A percentile compares a stretch with the other conserved stretches of the same genome.
Conservation (phyloP, 2,329 filamentous ascomycete genomes). For the Akanthomyces lecanii region DNA sequence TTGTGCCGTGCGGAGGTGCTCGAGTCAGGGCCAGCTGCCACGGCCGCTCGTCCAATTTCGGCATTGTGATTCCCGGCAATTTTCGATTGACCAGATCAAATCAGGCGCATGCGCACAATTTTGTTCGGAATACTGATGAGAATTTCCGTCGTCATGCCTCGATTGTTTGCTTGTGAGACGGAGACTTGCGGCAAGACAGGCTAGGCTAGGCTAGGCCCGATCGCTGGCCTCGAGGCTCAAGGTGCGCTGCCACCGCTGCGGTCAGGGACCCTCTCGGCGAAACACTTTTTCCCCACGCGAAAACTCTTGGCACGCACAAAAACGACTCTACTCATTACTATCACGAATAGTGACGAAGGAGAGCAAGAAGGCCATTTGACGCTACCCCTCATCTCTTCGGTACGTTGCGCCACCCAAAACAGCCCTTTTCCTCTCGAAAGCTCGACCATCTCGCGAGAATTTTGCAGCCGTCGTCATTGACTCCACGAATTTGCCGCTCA, state of each 20-base stretch:
- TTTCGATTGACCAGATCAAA: background rate
- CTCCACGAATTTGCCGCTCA: conserved; percentile 18
- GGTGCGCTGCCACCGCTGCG: background rate
- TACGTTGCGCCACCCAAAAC: conserved; percentile 26
- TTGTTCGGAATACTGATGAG: background rate
- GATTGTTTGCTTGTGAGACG: background rate
- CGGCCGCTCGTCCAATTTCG: background rate
- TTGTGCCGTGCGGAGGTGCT: background rate
- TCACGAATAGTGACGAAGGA: conserved; percentile 19
- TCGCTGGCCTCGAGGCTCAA: background rate
- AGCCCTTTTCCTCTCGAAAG: conserved; percentile 9
- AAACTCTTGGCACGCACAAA: conserved; percentile 46
- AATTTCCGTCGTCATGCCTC: background rate
- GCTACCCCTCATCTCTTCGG: conserved; percentile 31
- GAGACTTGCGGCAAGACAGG: background rate
- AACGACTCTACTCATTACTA: conserved; percentile 24
- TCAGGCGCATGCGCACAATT: background rate
- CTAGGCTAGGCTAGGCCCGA: background rate
- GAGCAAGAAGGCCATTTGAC: conserved; percentile 16
- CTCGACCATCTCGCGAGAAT: conserved; percentile 15
- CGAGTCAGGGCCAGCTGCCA: background rate
- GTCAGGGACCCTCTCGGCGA: conserved; percentile 21
- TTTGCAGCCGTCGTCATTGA: background rate
- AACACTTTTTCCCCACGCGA: conserved; percentile 37
- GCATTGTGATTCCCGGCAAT: background rate